Evolutionary conservation across 1,139 yeast genomes (phyloP), one percentile per base, ranked within the genome.

Genomic region (Sugiyamaella castrensis): DNA sequence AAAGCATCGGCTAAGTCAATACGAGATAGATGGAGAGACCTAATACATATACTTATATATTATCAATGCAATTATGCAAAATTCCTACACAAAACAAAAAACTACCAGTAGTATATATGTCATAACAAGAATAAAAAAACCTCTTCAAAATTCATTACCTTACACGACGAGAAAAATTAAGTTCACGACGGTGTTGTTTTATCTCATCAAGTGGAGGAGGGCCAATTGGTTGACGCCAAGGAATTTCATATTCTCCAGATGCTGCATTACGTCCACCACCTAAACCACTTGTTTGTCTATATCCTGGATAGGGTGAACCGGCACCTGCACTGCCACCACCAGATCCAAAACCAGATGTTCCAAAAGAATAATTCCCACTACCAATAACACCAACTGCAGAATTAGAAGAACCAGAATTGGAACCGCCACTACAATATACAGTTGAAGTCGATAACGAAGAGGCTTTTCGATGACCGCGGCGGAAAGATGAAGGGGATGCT

Each of bases 141-240:
- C 32, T 10, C 9, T 16, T 16, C 13, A 10, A 16, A 10, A 13
- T 13, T 13, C 16, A 34, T 42, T 15, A 42, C 30, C 37, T 34
- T 2, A 39, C 36, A 7, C 49, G 32, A 29, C 34, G 40, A 8
- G 58, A 57, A 48, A 59, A 59, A 47, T 61, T 60, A 42, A 54
- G 44, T 9, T 50, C 54, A 16, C 49, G 46, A 15, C 49, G 51
- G 11, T 42, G 46, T 9, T 48, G 37, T 38, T 52, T 48, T 31
- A 62, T 51, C 42, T 62, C 64, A 29, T 65, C 69, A 37, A 64
- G 40, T 7, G 68, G 61, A 2, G 69, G 69, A 4, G 68, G 68
- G 3, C 68, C 68, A 26, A 53, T 30, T 7, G 69, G 69, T 47
- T 65, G 68, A 7, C 69, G 56, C 33, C 55, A 41, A 3, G 69